Percentiles rank a stretch among this genome's conserved stretches.
Conservation (phyloP, 2,329 filamentous ascomycete genomes). For the Ophiobolus disseminans region DNA sequence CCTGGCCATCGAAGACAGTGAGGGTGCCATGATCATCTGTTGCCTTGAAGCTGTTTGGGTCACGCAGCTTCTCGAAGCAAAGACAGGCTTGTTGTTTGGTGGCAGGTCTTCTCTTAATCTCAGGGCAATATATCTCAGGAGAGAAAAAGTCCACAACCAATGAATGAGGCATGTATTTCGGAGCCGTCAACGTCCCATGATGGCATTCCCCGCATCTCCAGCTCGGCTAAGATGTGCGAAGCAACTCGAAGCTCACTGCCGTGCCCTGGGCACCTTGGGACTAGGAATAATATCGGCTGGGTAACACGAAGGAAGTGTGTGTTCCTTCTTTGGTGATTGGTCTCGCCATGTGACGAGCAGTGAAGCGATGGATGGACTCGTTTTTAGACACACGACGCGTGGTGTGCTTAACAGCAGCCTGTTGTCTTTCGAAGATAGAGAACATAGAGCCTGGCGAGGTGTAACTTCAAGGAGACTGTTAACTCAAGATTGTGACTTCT, state of each 20-base stretch:
- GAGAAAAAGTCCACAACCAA: background rate
- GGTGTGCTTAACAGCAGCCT: too few relatives aligned
- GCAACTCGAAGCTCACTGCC: slow-evolving; percentile 21
- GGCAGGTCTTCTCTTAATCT: slow-evolving; percentile 6
- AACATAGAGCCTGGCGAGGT: too few relatives aligned
- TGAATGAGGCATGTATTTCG: background rate
- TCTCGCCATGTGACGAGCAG: background rate
- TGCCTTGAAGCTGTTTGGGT: background rate
- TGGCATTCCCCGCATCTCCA: slow-evolving; percentile 6
- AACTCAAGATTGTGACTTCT: too few relatives aligned
- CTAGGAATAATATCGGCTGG: background rate
- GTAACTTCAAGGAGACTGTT: too few relatives aligned
- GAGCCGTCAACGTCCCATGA: slow-evolving; percentile 7
- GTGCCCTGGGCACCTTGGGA: slow-evolving; percentile 12
- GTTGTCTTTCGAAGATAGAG: too few relatives aligned
- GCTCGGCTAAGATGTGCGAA: slow-evolving; percentile 25
- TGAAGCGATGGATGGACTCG: too few relatives aligned
- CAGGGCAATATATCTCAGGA: slow-evolving; percentile 6
- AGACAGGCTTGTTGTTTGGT: slow-evolving; percentile 1
- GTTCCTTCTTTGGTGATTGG: background rate
- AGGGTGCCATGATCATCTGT: background rate
- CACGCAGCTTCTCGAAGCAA: slow-evolving; percentile 4
- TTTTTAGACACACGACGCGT: too few relatives aligned
- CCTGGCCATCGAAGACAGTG: background rate
- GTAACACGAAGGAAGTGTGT: background rate